A percentile compares a stretch with the other conserved stretches of the same genome.
These are phyloP conservation scores for Trichothecium sympodiale DNA, from an alignment of 2,329 filamentous ascomycete species.

Conservation along the genomic window DNA sequence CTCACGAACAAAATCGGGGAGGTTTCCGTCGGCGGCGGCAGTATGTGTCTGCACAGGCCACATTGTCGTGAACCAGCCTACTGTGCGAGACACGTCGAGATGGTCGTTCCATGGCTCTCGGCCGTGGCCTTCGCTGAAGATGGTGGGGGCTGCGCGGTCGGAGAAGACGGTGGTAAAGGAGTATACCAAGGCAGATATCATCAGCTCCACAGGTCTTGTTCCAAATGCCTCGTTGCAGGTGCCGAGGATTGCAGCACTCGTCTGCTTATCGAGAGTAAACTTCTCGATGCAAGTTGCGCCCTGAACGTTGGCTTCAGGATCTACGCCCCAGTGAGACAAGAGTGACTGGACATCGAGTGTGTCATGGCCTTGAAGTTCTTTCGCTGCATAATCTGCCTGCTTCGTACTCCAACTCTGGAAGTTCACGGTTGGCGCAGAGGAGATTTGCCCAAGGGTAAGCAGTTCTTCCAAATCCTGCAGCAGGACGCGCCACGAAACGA, in stretches of 20 bases:
- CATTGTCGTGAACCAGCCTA: slow-evolving; percentile 26
- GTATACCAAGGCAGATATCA: slow-evolving; percentile 15
- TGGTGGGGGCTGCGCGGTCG: slow-evolving; percentile 14
- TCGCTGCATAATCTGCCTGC: too few relatives aligned
- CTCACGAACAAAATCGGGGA: background rate
- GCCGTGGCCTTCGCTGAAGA: slow-evolving; percentile 24
- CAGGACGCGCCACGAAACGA: slow-evolving; percentile 30
- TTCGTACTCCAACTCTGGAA: too few relatives aligned
- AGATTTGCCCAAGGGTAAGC: slow-evolving; percentile 12
- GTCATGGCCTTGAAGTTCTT: background rate
- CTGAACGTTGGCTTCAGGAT: too few relatives aligned
- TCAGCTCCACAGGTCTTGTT: slow-evolving; percentile 20
- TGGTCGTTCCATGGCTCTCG: slow-evolving; percentile 18
- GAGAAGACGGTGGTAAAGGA: slow-evolving; percentile 17
- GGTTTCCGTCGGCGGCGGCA: background rate
- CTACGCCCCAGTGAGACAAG: too few relatives aligned
- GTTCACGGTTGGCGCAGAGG: slow-evolving; percentile 1
- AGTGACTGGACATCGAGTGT: background rate
- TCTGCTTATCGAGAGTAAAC: slow-evolving; percentile 1
- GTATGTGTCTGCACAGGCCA: slow-evolving; percentile 11
- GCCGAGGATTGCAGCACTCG: slow-evolving; percentile 8
- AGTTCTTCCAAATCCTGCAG: slow-evolving; percentile 28
- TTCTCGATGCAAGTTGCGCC: too few relatives aligned
- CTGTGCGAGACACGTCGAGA: slow-evolving; percentile 19
- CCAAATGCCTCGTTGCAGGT: slow-evolving; percentile 12